A percentile compares a stretch with the other conserved stretches of the same genome.
Evolutionary conservation across 345 rosid species (phyloP).

Genomic region (Populus tremula): DNA sequence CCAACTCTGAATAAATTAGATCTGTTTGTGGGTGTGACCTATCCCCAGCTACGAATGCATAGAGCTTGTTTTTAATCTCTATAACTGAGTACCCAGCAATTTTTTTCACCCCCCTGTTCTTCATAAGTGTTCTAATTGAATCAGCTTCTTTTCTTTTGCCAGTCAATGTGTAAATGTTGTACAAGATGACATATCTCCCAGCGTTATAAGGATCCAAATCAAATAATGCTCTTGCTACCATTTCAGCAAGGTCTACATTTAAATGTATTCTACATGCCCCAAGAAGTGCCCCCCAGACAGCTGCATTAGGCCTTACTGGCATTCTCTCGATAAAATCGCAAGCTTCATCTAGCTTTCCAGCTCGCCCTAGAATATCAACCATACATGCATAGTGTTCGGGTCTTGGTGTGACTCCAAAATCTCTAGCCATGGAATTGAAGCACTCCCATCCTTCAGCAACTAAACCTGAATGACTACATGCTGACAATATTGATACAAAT

Average conservation of each 20-base stretch:
- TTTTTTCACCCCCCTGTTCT: constrained; percentile 45
- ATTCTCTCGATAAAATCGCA: constrained; percentile 38
- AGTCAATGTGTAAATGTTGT: constrained; percentile 52
- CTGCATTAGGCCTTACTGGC: constrained; percentile 43
- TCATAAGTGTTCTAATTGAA: constrained; percentile 44
- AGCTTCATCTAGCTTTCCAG: constrained; percentile 44
- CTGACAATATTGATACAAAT: constrained; percentile 44
- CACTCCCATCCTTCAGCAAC: constrained; percentile 46
- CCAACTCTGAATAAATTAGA: constrained; percentile 10
- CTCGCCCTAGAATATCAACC: constrained; percentile 55
- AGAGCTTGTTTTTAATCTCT: constrained; percentile 13
- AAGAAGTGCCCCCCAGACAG: constrained; percentile 47
- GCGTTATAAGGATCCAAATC: constrained; percentile 49
- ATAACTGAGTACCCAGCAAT: constrained; percentile 35
- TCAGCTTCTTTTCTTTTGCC: constrained; percentile 54
- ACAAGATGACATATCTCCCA: constrained; percentile 54
- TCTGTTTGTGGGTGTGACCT: constrained; percentile 11
- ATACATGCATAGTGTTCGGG: constrained; percentile 48
- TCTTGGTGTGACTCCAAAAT: constrained; percentile 36
- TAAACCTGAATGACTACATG: constrained; percentile 56
- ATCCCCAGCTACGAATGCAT: constrained; percentile 11
- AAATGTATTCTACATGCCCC: constrained; percentile 57
- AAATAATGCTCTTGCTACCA: constrained; percentile 47
- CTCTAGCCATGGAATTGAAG: constrained; percentile 44
- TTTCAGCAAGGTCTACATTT: constrained; percentile 42